Evolutionary conservation across 768 basidiomycete species (phyloP).

Genomic region (Agaricus blazei): DNA sequence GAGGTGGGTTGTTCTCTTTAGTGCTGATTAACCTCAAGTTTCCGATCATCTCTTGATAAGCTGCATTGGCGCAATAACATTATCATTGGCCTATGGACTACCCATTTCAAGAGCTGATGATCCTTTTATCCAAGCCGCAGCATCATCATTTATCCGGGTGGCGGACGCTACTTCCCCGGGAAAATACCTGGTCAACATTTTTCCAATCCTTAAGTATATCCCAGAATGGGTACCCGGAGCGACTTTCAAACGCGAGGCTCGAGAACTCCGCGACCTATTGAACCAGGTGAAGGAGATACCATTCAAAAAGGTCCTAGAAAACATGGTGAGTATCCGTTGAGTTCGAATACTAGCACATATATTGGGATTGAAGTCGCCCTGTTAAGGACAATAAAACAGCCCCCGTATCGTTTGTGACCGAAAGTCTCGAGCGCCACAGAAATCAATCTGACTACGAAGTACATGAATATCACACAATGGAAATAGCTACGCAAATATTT

Average conservation of each 20-base stretch:
- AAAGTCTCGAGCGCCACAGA: background rate
- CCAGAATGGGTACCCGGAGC: conserved; percentile 5
- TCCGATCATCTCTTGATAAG: background rate
- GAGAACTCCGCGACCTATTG: background rate
- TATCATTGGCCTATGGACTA: background rate
- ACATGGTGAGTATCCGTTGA: background rate
- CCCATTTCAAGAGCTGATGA: background rate
- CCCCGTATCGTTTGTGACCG: background rate
- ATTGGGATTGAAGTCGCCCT: no score
- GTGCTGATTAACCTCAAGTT: no score
- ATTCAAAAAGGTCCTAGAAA: background rate
- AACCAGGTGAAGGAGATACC: background rate
- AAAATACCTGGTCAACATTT: background rate
- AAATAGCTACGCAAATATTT: background rate
- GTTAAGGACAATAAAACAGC: background rate
- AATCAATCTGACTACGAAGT: background rate
- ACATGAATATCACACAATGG: background rate
- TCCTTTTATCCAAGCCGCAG: background rate
- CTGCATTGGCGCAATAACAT: background rate
- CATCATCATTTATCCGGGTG: background rate
- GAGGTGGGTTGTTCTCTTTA: background rate
- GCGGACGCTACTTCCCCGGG: background rate
- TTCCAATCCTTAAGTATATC: background rate
- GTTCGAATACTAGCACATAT: background rate
- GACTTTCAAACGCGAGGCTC: background rate